Evolutionary conservation across 176 grass and related monocot genomes (phyloP), one percentile per base, ranked within the genome.

Genomic region (Olyra latifolia): DNA sequence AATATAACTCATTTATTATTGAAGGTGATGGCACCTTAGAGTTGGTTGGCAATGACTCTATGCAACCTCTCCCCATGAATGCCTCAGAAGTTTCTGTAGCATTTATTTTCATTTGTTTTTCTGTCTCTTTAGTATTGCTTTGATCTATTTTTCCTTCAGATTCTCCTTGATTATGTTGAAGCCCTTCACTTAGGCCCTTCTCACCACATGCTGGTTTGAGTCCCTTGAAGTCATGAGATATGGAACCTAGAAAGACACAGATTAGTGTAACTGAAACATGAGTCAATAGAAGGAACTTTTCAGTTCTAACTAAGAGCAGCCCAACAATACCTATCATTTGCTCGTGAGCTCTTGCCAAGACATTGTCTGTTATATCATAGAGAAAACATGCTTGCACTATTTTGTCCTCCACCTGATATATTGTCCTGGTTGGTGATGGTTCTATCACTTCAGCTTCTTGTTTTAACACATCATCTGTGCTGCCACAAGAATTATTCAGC

Each of bases 221-320:
- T 60, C 43, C 76, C 64, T 49, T 70, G 15, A 38, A 25, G n/a
- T 64, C 71, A 75, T 66, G 82, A 75, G 65, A 85, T 69, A 80
- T 66, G 47, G 71, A 81, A 77, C 82, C 87, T 89, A 30, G 41
- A 85, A 76, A 76, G 8, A 5, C 20, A 85, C 3, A 74, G 35
- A 73, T 6, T 57, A n/a, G 71, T 65, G 65, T 35, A 63, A 40
- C 56, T 76, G 35, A 30, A 56, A 70, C 53, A 76, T 47, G 7
- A 76, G 29, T 50, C 28, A 24, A 72, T 81, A 58, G 6, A 85
- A 47, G 4, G 7, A 13, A 73, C 23, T 24, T 81, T 19, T 35
- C 48, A 63, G 38, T 77, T 71, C 19, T 39, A 76, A 81, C 44
- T 38, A 62, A 73, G 62, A 85, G 63, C 35, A 76, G 8, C 49